These are phyloP conservation scores for Eimeria tenella DNA, from an alignment of 169 alveolate species.

Conservation along the genomic window DNA sequence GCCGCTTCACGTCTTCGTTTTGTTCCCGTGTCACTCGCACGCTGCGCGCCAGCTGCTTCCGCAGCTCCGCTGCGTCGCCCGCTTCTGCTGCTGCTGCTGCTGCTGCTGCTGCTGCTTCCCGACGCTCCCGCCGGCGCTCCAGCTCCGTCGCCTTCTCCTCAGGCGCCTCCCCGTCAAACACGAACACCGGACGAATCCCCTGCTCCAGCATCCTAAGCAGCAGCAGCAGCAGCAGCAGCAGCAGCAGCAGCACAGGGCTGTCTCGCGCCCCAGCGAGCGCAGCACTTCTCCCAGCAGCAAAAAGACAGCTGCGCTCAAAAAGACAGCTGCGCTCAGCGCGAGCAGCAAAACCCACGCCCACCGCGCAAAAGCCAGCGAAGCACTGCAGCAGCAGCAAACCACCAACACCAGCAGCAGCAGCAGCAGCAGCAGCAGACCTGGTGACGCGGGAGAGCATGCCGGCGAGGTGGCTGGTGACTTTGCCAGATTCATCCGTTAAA, in stretches of 20 bases:
- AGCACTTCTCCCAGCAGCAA: background rate
- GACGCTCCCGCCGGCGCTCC: conserved; percentile 90
- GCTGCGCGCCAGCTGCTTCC: conserved; percentile 94
- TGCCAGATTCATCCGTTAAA: conserved; percentile 95
- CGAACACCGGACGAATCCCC: conserved; percentile 97
- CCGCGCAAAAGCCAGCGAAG: background rate
- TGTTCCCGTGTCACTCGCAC: conserved; percentile 94
- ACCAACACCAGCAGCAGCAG: background rate
- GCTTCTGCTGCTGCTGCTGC: conserved; percentile 91
- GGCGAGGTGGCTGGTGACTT: conserved; percentile 93
- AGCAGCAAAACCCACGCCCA: background rate
- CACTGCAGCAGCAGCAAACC: background rate
- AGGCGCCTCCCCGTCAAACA: conserved; percentile 99
- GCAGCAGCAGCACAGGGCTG: background rate
- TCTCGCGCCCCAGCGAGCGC: background rate
- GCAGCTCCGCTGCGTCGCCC: conserved; percentile 96
- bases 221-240: conserved; percentile 84
- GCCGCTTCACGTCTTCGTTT: conserved; percentile 93
- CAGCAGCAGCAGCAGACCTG: conserved; percentile 78
- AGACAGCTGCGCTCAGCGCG: too few relatives aligned
- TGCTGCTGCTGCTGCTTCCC: conserved; percentile 93
- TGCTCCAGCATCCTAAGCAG: conserved; percentile 84
- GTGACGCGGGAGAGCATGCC: conserved; percentile 92
- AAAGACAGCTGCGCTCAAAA: background rate
- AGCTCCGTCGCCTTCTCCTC: conserved; percentile 91